A percentile compares a stretch with the other conserved stretches of the same genome.
Conservation (phyloP, 345 rosid species). For the Dipteronia sinensis region DNA sequence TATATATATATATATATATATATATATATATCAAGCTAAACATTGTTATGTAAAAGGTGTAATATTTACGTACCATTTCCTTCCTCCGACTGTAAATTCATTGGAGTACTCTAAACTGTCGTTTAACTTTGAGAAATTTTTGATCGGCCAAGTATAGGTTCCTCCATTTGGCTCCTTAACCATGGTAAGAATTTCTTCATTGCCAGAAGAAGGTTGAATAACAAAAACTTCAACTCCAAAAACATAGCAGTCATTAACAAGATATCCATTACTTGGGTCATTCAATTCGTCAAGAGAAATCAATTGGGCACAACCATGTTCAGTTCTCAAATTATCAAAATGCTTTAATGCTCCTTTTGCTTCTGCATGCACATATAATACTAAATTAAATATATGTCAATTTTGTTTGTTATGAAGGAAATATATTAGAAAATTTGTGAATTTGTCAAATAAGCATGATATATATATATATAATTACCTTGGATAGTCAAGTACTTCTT, state of each 20-base stretch:
- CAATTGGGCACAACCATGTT: slow-evolving; percentile 36
- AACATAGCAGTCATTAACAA: slow-evolving; percentile 23
- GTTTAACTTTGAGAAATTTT: slow-evolving; percentile 28
- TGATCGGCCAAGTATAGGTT: slow-evolving; percentile 32
- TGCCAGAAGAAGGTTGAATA: background rate
- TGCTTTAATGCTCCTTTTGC: slow-evolving; percentile 26
- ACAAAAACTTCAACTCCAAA: slow-evolving; percentile 47
- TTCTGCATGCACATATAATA: slow-evolving; percentile 15
- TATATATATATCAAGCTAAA: too few relatives aligned
- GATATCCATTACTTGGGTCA: slow-evolving; percentile 28
- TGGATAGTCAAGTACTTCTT: too few relatives aligned
- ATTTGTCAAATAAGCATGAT: too few relatives aligned
- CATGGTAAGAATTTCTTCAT: slow-evolving; percentile 29
- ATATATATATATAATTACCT: too few relatives aligned
- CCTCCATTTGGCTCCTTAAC: slow-evolving; percentile 26
- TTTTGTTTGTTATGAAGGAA: too few relatives aligned
- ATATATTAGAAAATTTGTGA: too few relatives aligned
- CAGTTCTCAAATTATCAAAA: slow-evolving; percentile 20
- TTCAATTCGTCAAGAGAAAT: slow-evolving; percentile 26
- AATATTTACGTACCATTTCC: slow-evolving; percentile 29
- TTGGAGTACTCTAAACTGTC: slow-evolving; percentile 18
- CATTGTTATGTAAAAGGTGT: too few relatives aligned
- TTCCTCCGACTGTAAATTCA: slow-evolving; percentile 27
- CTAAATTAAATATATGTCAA: too few relatives aligned
- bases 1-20: too few relatives aligned